Evolutionary conservation across 1,284 basidiomycete genomes (phyloP), one percentile per base, ranked within the genome.

Genomic region (Boletus mariae): DNA sequence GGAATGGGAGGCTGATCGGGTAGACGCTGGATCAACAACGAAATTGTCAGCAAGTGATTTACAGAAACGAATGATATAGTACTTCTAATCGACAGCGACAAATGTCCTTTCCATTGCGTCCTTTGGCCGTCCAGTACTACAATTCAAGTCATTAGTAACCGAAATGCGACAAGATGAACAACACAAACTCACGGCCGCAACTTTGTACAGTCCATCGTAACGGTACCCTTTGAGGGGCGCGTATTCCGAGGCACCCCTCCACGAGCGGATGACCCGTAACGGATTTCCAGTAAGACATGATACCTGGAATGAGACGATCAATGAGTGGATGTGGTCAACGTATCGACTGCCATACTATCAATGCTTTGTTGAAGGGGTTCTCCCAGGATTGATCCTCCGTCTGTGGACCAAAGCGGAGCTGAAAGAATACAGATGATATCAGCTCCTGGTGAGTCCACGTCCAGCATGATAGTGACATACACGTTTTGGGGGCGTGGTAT

Each of bases 11-110:
- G 57, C 34, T 67, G 65, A 17, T 25, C 53, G 20, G 63, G 68
- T 25, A 67, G 25, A n/a, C 65, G 63, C 65, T 67, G 10, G 20
- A 43, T n/a, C 26, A 49, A 25, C 31, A 29, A 35, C 38, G 10
- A 43, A 43, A 13, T 11, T 10, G 12, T 56, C 28, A 56, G 17
- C 25, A 9, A 35, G 34, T 0, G 25, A 15, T 12, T 3, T 40
- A 8, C 34, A 29, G 11, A 15, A 3, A 25, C n/a, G n/a, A 11
- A 29, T n/a, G 8, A 26, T 2, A 32, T 20, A 1, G 31, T 13
- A 68, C 65, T 64, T 69, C 67, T 23, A 69, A 35, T 49, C 51
- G 55, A 45, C 58, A 69, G 13, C 62, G 64, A 53, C 65, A 67
- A 2, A 71, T 61, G 0, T 47, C 28, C 28, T 53, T 48, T 38